Evolutionary conservation across 2,329 filamentous ascomycete genomes (phyloP), one percentile per base, ranked within the genome.

Genomic region (Penicillium psychrosexuale): DNA sequence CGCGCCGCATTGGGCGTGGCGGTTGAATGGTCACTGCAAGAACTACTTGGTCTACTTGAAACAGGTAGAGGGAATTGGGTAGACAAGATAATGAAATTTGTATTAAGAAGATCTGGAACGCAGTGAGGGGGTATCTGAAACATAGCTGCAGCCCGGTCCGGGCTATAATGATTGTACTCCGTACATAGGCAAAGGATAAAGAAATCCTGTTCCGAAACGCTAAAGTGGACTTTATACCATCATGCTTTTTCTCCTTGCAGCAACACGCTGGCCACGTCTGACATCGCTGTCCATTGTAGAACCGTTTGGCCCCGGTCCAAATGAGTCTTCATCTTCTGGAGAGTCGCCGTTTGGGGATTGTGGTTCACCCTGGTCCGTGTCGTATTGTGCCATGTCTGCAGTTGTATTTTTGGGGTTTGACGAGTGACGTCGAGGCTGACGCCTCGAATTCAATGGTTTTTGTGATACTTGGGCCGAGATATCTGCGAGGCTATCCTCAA

Each of bases 231-330:
- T 30, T 65, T 47, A 75, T 44, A 75, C 57, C 69, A 76, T 72
- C 72, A 74, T 76, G 54, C 73, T 76, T 57, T 65, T 71, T 58
- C 74, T 67, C 49, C 73, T 66, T 30, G 69, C 63, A 19, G 65
- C 65, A 44, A 64, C 62, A n/a, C 72, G 67, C 40, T 72, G 68
- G 11, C 65, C 63, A n/a, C 69, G 67, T 44, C 58, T n/a, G 56
- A 34, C 47, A 1, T 34, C 37, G 27, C 28, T 15, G 3, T 48
- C 47, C 8, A 31, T 57, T 45, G 51, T 40, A 22, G 43, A 33
- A 30, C 43, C 34, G 24, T 43, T 38, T 42, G 44, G 27, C n/a
- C 53, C 45, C 43, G 47, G 50, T 7, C 39, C 42, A 17, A 45
- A 28, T 28, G 42, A n/a, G 24, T 65, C 57, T 17, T 60, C 59